Percentiles rank a stretch among this genome's conserved stretches.
Evolutionary conservation across 495 filamentous ascomycete genomes (phyloP).

Genomic region (Talaromyces thailandensis): DNA sequence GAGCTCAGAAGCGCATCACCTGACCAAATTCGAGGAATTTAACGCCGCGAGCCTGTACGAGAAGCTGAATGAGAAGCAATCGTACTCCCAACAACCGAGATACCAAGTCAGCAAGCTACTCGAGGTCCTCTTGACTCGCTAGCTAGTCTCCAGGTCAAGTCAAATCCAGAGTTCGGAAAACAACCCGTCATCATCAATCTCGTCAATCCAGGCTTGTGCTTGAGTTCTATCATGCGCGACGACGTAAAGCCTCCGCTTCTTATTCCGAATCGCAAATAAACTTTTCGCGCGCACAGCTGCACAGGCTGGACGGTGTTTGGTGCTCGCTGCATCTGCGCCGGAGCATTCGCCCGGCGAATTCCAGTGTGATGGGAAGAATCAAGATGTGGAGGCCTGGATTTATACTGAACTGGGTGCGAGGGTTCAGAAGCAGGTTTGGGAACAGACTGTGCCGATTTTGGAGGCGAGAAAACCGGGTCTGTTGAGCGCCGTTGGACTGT

Average conservation of each 20-base stretch:
- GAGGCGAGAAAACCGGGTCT: not conserved
- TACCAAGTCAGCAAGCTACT: slow-evolving; percentile 17
- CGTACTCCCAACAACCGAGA: slow-evolving; percentile 1
- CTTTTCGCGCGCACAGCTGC: slow-evolving; percentile 19
- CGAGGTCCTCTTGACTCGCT: slow-evolving; percentile 16
- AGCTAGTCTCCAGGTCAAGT: slow-evolving; percentile 9
- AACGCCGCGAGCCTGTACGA: slow-evolving; percentile 12
- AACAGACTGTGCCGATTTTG: not conserved
- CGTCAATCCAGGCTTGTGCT: slow-evolving; percentile 11
- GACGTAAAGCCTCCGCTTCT: not conserved
- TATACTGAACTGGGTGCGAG: not conserved
- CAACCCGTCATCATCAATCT: slow-evolving; percentile 12
- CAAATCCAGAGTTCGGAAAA: not conserved
- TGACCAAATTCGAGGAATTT: slow-evolving; percentile 10
- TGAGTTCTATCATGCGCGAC: not conserved
- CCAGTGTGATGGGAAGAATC: not conserved
- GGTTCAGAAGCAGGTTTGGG: slow-evolving; percentile 1
- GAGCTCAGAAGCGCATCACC: slow-evolving; percentile 2
- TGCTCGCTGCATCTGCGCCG: slow-evolving; percentile 18
- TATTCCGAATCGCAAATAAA: not conserved
- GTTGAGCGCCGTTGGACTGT: not conserved
- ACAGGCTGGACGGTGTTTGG: slow-evolving; percentile 30
- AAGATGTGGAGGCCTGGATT: slow-evolving; percentile 1
- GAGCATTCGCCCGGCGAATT: not conserved
- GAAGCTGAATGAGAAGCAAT: slow-evolving; percentile 11